These are phyloP conservation scores for Saccharum spontaneum DNA, from an alignment of 176 grass and related monocot species.

Conservation along the genomic window DNA sequence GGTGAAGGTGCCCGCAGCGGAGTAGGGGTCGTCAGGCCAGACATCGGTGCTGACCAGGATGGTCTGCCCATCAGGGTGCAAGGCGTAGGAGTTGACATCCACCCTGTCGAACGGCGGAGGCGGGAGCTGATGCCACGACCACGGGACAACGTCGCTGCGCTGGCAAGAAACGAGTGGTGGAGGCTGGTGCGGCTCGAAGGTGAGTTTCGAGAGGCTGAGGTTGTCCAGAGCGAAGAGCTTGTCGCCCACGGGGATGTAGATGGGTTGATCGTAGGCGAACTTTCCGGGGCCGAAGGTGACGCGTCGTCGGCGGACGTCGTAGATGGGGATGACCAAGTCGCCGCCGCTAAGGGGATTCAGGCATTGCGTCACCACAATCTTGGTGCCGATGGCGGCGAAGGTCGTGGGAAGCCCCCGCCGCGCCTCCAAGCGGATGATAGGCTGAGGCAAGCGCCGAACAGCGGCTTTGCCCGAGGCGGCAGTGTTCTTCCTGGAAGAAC, in stretches of 20 bases:
- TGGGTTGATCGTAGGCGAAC: neutral
- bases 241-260: neutral
- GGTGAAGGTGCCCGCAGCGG: neutral
- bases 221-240: neutral
- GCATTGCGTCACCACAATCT: neutral
- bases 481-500: neutral
- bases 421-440: neutral
- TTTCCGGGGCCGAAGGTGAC: neutral
- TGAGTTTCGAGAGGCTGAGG: neutral
- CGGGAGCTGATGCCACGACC: neutral
- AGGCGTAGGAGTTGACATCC: neutral
- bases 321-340: neutral
- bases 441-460: neutral
- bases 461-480: neutral
- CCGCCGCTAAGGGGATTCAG: accelerated
- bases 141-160: accelerated
- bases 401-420: neutral
- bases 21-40: neutral
- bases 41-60: neutral
- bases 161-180: neutral
- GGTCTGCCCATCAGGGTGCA: neutral
- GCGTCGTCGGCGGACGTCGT: neutral
- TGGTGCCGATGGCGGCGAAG: neutral
- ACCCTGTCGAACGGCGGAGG: neutral
- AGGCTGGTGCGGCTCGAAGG: neutral